Evolutionary conservation across 228 moss, liverwort and hornwort genomes (phyloP).

Genomic region (Sphagnum fallax): DNA sequence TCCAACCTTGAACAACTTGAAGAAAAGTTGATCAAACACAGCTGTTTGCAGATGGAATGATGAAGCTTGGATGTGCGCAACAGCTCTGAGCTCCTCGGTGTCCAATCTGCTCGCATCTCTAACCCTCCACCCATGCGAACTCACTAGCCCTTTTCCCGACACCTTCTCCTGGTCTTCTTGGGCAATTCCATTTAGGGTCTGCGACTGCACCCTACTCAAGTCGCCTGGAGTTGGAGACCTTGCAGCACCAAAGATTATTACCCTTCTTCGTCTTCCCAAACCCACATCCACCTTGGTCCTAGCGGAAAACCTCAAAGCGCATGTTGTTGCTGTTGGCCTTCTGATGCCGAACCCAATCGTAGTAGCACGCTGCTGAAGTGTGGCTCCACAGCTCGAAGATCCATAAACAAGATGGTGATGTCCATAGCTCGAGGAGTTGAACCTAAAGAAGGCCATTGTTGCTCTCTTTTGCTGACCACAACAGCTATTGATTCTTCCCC

Average conservation of each 20-base stretch:
- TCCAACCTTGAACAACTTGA: slow-evolving; percentile 77
- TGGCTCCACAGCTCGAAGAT: too few species aligned
- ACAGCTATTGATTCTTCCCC: too few species aligned
- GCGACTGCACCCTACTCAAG: slow-evolving; percentile 25
- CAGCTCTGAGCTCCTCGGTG: slow-evolving; percentile 64
- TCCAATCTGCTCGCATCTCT: slow-evolving; percentile 58
- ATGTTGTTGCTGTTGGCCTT: too few species aligned
- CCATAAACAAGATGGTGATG: too few species aligned
- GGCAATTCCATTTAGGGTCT: slow-evolving; percentile 4
- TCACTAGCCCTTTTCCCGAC: slow-evolving; percentile 26
- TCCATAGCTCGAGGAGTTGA: too few species aligned
- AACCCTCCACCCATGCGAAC: slow-evolving; percentile 83
- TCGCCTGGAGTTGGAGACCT: slow-evolving; percentile 33
- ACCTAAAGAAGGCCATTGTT: too few species aligned
- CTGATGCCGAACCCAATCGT: too few species aligned
- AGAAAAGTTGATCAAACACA: slow-evolving; percentile 82
- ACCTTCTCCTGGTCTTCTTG: slow-evolving; percentile 14
- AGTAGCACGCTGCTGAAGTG: too few species aligned
- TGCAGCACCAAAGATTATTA: background rate
- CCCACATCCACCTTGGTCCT: too few species aligned
- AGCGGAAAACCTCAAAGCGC: too few species aligned
- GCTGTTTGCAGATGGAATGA: slow-evolving; percentile 72
- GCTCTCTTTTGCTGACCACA: too few species aligned
- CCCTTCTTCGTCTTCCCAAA: too few species aligned
- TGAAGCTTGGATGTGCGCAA: slow-evolving; percentile 86